Base-by-base conservation (phyloP, 2,329 filamentous ascomycete genomes). In the Trichoderma atrobrunneum region DNA sequence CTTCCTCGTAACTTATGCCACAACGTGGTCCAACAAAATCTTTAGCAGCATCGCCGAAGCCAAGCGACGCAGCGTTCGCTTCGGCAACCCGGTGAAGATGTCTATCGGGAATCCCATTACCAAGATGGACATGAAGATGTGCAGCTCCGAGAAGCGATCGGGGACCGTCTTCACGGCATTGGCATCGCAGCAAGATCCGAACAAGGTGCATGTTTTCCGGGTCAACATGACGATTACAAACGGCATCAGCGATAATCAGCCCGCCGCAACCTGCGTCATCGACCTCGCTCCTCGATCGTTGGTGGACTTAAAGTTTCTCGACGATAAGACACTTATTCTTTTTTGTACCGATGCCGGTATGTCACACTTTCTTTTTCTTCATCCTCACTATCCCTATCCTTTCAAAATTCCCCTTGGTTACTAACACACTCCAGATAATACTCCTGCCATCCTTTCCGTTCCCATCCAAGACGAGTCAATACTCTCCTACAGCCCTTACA, bases 41-140 rank as follows among this genome's bases (percentile, higher is more conserved):
- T 93, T 94, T 76, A 81, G 87, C 69, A 85, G 90, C 72, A 90
- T 94, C 78, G 90, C 93, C 74, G 88, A 91, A 80, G 88, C 91
- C 7, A 88, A 94, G 81, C 86, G 89, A 76, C 84, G 90, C 70
- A 91, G 89, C 71, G 91, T 94, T 12, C 83, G 90, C 6, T 91
- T 93, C 76, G 91, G 91, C 4, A 85, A 86, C 36, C 82, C 87
- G 4, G 82, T 85, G 4, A 83, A 80, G 65, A 76, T 90, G 6
- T 80, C 82, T 2, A 72, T 87, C 11, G 82, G 82, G 0, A 77
- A 77, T 74, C 87, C 78, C 74, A 84, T 82, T 76, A 87, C 76
- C 78, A 87, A 78, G 72, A 80, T 87, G 68, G 91, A 93, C 77
- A 82, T 91, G 74, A 84, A 84, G 24, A 89, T 93, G 86, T 85